These are phyloP conservation scores for Lachancea waltii DNA, from an alignment of 805 yeast species.

Conservation along the genomic window DNA sequence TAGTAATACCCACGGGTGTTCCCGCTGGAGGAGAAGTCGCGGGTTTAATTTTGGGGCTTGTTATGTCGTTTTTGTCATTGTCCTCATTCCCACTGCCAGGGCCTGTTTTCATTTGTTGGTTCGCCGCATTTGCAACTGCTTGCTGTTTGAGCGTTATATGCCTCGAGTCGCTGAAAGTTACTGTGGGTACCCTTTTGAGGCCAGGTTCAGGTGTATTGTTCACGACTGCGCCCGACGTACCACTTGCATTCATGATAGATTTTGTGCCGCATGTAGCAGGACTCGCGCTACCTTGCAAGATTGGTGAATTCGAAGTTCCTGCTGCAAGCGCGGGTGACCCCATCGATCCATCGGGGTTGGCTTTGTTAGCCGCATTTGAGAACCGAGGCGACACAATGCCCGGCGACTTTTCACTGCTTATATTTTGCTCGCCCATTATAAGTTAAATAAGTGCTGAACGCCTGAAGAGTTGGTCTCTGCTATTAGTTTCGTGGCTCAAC, in stretches of 20 bases:
- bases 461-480: neutral
- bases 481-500: too few relatives aligned
- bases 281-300: conserved; percentile 18
- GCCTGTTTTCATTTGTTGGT: conserved; percentile 4
- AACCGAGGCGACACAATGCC: conserved; percentile 18
- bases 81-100: conserved; percentile 4
- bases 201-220: conserved; percentile 31
- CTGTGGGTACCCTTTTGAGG: conserved; percentile 28
- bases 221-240: conserved; percentile 32
- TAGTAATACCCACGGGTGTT: conserved; percentile 52
- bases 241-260: conserved; percentile 31
- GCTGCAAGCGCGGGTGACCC: conserved; percentile 2
- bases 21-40: conserved; percentile 42
- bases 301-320: conserved; percentile 13
- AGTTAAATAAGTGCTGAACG: neutral
- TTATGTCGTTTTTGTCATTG: neutral
- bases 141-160: conserved; percentile 14
- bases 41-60: conserved; percentile 6
- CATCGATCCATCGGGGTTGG: conserved; percentile 19
- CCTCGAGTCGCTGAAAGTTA: conserved; percentile 27
- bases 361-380: conserved; percentile 15
- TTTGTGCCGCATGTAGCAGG: conserved; percentile 25
- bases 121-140: conserved; percentile 12
- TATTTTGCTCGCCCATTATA: conserved; percentile 7
- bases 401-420: conserved; percentile 13